phyloP scores from a whole-genome alignment of 176 grass and related monocot genomes.

The Eremochloa ophiuroides region DNA sequence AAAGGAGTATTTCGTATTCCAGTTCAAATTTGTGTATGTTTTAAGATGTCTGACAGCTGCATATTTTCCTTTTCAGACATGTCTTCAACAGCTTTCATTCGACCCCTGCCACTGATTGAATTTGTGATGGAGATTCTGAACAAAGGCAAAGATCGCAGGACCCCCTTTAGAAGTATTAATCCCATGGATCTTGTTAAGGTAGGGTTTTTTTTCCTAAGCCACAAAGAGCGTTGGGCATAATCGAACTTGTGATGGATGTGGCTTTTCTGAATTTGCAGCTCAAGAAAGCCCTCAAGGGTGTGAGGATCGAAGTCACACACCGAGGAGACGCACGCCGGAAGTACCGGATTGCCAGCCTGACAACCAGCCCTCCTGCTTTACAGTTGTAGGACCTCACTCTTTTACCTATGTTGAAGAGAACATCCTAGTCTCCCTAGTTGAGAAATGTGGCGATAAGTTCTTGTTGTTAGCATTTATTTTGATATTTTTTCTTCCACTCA shows the following conservation, averaged over 20 bases:
- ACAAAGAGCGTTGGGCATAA: neutral
- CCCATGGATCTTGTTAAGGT: constrained; percentile 40
- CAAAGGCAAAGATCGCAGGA: neutral
- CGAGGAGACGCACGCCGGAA: constrained; percentile 17
- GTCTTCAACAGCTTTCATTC: constrained; percentile 53
- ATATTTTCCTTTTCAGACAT: constrained; percentile 43
- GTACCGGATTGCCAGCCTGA: constrained; percentile 40
- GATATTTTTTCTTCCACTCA: neutral
- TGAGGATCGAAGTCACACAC: constrained; percentile 65
- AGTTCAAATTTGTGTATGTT: neutral
- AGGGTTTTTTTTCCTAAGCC: neutral
- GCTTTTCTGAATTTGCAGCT: constrained; percentile 31
- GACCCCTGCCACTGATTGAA: constrained; percentile 32
- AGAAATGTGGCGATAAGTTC: neutral
- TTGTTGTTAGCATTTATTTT: neutral
- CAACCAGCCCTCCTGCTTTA: neutral
- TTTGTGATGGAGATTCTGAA: constrained; percentile 39
- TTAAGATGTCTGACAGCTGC: neutral
- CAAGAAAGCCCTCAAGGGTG: constrained; percentile 46
- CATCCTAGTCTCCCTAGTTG: neutral
- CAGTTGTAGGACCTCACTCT: constrained; percentile 26
- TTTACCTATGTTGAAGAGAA: neutral
- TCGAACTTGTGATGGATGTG: neutral
- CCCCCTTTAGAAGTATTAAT: neutral
- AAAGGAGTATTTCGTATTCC: neutral